A percentile compares a stretch with the other conserved stretches of the same genome.
These are phyloP conservation scores for Xylaria sp. DNA, from an alignment of 495 filamentous ascomycete species.

Conservation along the genomic window DNA sequence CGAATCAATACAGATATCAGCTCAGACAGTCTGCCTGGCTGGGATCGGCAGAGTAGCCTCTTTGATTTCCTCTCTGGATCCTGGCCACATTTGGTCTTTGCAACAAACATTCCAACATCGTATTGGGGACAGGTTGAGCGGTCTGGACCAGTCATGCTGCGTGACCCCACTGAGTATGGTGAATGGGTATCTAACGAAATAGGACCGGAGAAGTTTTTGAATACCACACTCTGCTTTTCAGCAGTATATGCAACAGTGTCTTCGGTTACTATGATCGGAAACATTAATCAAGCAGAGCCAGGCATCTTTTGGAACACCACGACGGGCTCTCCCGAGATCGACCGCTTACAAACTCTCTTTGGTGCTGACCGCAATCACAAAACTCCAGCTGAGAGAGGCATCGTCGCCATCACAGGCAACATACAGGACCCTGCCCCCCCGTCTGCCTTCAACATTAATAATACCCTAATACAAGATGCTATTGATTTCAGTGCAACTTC, in stretches of 20 bases:
- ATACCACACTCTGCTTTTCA: background rate
- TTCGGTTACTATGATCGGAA: background rate
- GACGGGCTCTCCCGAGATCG: background rate
- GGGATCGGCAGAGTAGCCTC: background rate
- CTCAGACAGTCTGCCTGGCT: background rate
- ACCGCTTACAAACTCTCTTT: background rate
- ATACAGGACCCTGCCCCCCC: background rate
- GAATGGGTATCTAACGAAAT: conserved; percentile 6
- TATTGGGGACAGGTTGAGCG: background rate
- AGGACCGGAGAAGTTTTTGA: background rate
- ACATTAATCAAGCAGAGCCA: background rate
- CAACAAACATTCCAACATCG: background rate
- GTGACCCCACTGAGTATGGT: background rate
- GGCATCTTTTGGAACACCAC: background rate
- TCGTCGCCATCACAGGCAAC: background rate
- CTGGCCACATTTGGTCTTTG: conserved; percentile 2
- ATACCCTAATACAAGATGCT: background rate
- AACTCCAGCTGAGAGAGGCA: background rate
- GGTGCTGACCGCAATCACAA: background rate
- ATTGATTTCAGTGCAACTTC: background rate
- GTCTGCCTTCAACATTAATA: background rate
- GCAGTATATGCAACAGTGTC: background rate
- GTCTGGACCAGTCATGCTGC: background rate
- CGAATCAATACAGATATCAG: background rate
- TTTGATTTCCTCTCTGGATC: background rate